Conservation (phyloP, 2,329 filamentous ascomycete genomes). For the Fusarium compactum region DNA sequence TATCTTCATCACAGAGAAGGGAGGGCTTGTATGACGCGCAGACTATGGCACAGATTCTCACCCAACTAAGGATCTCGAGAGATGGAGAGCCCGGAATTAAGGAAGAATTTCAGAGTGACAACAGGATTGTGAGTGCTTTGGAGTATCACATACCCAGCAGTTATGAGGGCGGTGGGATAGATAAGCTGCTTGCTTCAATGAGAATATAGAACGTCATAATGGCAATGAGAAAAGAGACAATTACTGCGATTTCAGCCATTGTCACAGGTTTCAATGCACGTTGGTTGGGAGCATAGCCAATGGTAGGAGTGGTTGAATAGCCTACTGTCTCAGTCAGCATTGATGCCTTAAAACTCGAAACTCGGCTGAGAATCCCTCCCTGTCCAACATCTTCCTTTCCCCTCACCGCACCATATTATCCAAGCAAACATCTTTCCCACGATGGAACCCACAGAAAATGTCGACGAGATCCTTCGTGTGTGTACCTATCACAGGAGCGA, state of each 20-base stretch:
- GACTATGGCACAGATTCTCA: constrained; percentile 18
- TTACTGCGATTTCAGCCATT: not conserved
- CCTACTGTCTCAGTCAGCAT: not conserved
- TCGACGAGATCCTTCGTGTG: not conserved
- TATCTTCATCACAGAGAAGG: constrained; percentile 19
- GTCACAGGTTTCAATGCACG: not conserved
- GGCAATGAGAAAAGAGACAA: too few relatives aligned
- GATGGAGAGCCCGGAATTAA: not conserved
- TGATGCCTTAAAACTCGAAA: not conserved
- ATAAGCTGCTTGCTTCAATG: constrained; percentile 17
- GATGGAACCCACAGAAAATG: not conserved
- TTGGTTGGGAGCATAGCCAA: not conserved
- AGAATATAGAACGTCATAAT: not conserved
- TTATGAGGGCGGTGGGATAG: constrained; percentile 12
- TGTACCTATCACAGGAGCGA: constrained; percentile 26
- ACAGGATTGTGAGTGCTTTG: not conserved
- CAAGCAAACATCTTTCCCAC: not conserved
- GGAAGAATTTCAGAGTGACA: accelerated
- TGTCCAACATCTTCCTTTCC: not conserved
- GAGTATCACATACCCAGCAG: constrained; percentile 8
- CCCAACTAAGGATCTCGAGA: not conserved
- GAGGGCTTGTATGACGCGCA: constrained; percentile 37
- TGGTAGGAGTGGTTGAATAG: not conserved
- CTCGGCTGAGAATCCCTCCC: not conserved
- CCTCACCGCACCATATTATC: not conserved